Conservation (phyloP, 345 rosid species). For the Citrus sinensis region DVS_A1.0 CM039166.1:18356501-18357000, state of each 20-base stretch:
- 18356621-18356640: neutral
- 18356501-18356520: neutral
- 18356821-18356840: slow-evolving; percentile 90
- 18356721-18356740: slow-evolving; percentile 96
- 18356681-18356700: slow-evolving; percentile 38
- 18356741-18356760: slow-evolving; percentile 85
- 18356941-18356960: slow-evolving; percentile 86
- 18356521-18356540: neutral
- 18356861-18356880: slow-evolving; percentile 84
- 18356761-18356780: slow-evolving; percentile 95
- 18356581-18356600: neutral
- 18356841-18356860: slow-evolving; percentile 86
- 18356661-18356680: neutral
- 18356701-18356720: slow-evolving; percentile 98
- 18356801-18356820: slow-evolving; percentile 83
- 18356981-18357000: slow-evolving; percentile 75
- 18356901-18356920: slow-evolving; percentile 79
- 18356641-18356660: neutral
- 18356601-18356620: neutral
- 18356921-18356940: slow-evolving; percentile 85
- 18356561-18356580: neutral
- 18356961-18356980: slow-evolving; percentile 93
- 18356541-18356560: neutral
- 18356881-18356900: slow-evolving; percentile 95
- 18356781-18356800: slow-evolving; percentile 82